Percentiles rank a stretch among this genome's conserved stretches.
Evolutionary conservation across 768 basidiomycete species (phyloP).

Genomic region (Kondoa malvinella): DNA sequence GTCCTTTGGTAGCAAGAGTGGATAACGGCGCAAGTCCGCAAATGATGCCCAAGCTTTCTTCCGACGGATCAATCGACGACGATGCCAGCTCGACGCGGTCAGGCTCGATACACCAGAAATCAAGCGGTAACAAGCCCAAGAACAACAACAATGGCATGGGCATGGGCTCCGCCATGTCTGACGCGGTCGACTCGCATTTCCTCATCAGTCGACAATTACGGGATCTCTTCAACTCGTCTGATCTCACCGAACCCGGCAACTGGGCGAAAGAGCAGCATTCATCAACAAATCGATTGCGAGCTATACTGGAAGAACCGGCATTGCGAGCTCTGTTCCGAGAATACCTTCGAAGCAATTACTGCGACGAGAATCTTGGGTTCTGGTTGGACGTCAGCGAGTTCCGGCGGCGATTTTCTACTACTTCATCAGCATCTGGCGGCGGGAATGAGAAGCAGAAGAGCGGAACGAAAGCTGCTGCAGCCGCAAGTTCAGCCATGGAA

Average conservation of each 20-base stretch:
- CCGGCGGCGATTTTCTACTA: constrained; percentile 86
- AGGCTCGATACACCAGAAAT: constrained; percentile 13
- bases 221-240: constrained; percentile 24
- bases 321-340: constrained; percentile 82
- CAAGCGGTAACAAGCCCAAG: constrained; percentile 3
- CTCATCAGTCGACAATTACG: constrained; percentile 15
- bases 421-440: constrained; percentile 61
- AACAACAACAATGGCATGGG: background rate
- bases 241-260: constrained; percentile 20
- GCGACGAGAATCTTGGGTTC: constrained; percentile 94
- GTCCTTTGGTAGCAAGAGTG: background rate
- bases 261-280: constrained; percentile 49
- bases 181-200: constrained; percentile 11
- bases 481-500: constrained; percentile 58
- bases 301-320: constrained; percentile 82
- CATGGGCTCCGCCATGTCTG: background rate
- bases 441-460: constrained; percentile 13
- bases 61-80: constrained; percentile 10
- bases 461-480: constrained; percentile 4
- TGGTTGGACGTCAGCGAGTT: constrained; percentile 97
- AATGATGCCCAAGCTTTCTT: constrained; percentile 9
- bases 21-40: background rate
- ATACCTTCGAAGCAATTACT: constrained; percentile 82
- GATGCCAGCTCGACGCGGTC: constrained; percentile 6
- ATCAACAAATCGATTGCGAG: constrained; percentile 74